Evolutionary conservation across 495 filamentous ascomycete genomes (phyloP).

Genomic region (Daldinia caldariorum): DNA sequence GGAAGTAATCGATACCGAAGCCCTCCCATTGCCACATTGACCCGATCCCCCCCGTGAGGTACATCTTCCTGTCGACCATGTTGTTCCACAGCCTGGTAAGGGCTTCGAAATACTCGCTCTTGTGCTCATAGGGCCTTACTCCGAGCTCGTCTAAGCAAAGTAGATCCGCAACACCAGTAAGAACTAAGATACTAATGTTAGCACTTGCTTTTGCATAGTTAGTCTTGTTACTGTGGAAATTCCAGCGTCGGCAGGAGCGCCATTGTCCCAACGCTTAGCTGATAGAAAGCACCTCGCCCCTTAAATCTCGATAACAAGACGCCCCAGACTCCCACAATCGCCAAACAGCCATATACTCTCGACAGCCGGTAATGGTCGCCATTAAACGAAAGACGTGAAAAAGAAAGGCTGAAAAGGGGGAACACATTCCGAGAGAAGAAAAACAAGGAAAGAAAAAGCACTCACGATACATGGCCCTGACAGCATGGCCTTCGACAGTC

Average conservation of each 20-base stretch:
- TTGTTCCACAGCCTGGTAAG: conserved; percentile 64
- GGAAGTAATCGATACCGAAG: conserved; percentile 67
- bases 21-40: conserved; percentile 69
- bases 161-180: conserved; percentile 54
- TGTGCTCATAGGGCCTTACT: conserved; percentile 41
- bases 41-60: conserved; percentile 69
- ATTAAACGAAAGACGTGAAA: background rate
- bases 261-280: background rate
- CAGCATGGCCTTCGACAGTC: conserved; percentile 67
- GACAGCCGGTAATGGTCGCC: background rate
- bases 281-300: background rate
- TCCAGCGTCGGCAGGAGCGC: background rate
- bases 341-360: background rate
- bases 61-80: conserved; percentile 68
- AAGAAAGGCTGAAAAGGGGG: conserved; percentile 2
- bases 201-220: background rate
- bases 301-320: background rate
- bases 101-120: conserved; percentile 47
- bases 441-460: background rate
- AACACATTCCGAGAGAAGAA: background rate
- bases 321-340: background rate
- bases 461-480: conserved; percentile 66
- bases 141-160: conserved; percentile 46
- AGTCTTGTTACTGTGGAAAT: background rate
- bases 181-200: conserved; percentile 33